Evolutionary conservation across 208 protist species (phyloP), one percentile per base, ranked within the genome.

Genomic region (Entamoeba moshkovskii): DNA sequence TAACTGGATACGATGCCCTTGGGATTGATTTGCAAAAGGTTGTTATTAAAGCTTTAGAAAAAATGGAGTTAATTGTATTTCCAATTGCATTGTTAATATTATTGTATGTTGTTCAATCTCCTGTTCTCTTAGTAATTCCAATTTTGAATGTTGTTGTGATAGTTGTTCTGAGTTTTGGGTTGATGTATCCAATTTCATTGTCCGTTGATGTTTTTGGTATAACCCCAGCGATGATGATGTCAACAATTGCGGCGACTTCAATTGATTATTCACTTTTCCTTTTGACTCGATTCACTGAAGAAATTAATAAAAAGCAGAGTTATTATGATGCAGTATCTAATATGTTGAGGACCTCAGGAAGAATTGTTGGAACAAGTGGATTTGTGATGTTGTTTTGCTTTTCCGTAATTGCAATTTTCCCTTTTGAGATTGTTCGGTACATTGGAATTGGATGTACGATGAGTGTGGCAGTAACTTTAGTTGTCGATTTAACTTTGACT

Each of bases 341-440:
- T 29, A 96, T 95, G 93, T 48, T 96, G 16, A n/a, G 73, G 3
- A 93, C 94, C 18, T 93, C 94, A 1, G 95, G 94, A 6, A 93
- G 95, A 52, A 97, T 95, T 92, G 96, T 97, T 33, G 25, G 93
- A 49, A 93, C 97, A 29, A 96, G 95, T 25, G 96, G 96, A 38
- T 46, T 94, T 15, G 96, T 95, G 3, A 93, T 97, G 92, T 93
- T 95, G 22, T 45, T 96, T 38, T 94, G 94, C 93, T 96, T 96
- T 44, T 92, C 95, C 22, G 96, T 95, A 91, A 93, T 97, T 29
- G 45, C 92, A 25, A 95, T 96, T 93, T 92, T 97, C 15, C 95
- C 95, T 6, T 49, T 97, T 52, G 15, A 45, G 25, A 93, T 97
- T 93, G 93, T 97, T 92, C 93, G 92, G 33, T 95, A 95, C 22